Conservation (phyloP, 139 green algal genomes). For the Chlamydomonas eustigma region DNA sequence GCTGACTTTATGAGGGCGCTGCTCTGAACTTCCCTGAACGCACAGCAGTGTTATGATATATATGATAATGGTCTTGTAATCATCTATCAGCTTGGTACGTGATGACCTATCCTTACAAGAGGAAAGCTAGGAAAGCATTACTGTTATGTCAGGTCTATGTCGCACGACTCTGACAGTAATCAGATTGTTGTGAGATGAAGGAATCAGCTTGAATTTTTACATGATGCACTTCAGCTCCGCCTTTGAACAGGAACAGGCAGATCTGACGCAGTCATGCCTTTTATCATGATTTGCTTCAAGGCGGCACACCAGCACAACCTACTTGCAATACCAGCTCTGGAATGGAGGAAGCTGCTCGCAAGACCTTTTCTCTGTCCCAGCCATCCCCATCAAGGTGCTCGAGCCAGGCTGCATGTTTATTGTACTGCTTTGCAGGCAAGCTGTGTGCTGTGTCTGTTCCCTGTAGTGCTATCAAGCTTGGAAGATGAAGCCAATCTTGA, state of each 20-base stretch:
- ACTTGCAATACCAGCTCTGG: conserved; percentile 47
- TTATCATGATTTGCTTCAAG: not conserved
- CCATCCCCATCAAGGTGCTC: conserved; percentile 35
- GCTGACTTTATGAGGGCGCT: conserved; percentile 89
- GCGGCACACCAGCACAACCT: conserved; percentile 9
- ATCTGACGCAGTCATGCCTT: no score
- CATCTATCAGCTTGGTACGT: not conserved
- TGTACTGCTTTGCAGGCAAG: no score
- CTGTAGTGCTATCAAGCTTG: no score
- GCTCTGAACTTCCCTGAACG: conserved; percentile 67
- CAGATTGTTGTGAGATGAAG: no score
- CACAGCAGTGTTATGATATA: conserved; percentile 22
- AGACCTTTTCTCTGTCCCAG: conserved; percentile 48
- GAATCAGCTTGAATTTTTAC: no score
- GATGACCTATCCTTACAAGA: not conserved
- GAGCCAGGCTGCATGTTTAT: conserved; percentile 18
- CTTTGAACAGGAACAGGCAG: no score
- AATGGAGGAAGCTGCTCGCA: conserved; percentile 27
- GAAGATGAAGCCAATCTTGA: no score
- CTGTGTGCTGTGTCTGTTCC: conserved; percentile 14
- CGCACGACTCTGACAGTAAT: no score
- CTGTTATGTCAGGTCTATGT: not conserved
- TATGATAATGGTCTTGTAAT: not conserved
- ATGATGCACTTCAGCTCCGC: no score
- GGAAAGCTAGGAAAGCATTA: not conserved